phyloP scores from a whole-genome alignment of 2,329 filamentous ascomycete species.

The Phyllosticta paracitricarpa region DNA sequence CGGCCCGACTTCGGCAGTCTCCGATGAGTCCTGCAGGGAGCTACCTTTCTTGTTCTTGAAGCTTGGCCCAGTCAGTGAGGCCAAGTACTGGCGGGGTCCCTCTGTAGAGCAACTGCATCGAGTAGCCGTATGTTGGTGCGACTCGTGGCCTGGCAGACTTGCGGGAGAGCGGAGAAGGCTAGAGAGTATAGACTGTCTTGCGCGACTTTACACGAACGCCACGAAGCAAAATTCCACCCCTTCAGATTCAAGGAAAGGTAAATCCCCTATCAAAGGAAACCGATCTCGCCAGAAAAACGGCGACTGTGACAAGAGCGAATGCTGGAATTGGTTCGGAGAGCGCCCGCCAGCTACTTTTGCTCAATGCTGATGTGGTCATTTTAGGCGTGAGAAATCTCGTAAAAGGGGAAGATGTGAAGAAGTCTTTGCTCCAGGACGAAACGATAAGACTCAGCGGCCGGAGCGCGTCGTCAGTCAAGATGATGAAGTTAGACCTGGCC shows the following conservation, averaged over 20 bases:
- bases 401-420: neutral
- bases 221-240: neutral
- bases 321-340: slow-evolving; percentile 13
- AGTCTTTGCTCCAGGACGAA: neutral
- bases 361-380: neutral
- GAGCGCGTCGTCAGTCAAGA: neutral
- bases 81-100: neutral
- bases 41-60: neutral
- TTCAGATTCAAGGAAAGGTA: neutral
- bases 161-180: neutral
- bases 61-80: neutral
- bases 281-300: slow-evolving; percentile 7
- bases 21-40: neutral
- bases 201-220: neutral
- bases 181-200: too few species aligned
- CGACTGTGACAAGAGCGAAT: slow-evolving; percentile 14
- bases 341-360: neutral
- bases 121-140: neutral
- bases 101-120: neutral
- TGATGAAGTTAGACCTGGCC: slow-evolving; percentile 5
- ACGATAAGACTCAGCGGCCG: neutral
- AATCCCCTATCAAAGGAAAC: neutral
- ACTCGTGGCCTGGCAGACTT: neutral
- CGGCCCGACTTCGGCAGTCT: neutral
- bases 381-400: neutral